Evolutionary conservation across 768 basidiomycete species (phyloP).

Genomic region (Agrocybe chaxingu): DNA sequence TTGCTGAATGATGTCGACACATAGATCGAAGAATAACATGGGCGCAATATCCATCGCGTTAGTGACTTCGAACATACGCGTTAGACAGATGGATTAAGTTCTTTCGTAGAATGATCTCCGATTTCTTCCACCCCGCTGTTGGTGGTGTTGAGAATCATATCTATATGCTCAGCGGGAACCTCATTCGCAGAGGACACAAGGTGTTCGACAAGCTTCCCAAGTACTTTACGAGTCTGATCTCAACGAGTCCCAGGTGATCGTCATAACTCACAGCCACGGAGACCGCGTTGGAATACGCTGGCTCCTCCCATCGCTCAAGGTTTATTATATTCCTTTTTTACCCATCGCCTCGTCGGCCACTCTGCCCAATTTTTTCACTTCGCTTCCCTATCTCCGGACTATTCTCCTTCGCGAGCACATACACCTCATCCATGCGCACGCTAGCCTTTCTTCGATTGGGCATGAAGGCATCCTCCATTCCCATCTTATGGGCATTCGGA

Average conservation of each 20-base stretch:
- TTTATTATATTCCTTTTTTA: constrained; percentile 89
- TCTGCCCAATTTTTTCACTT: constrained; percentile 90
- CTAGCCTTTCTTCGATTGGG: constrained; percentile 83
- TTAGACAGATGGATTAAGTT: background rate
- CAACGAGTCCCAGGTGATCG: constrained; percentile 63
- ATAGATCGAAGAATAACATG: constrained; percentile 15
- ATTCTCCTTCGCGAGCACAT: constrained; percentile 87
- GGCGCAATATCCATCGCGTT: constrained; percentile 24
- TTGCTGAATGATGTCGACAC: no score
- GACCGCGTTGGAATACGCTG: constrained; percentile 88
- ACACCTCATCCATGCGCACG: constrained; percentile 88
- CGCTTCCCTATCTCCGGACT: constrained; percentile 86
- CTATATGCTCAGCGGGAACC: constrained; percentile 83
- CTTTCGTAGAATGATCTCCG: constrained; percentile 79
- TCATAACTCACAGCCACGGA: constrained; percentile 90
- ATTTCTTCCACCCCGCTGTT: constrained; percentile 93
- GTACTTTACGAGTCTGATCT: background rate
- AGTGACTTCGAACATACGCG: background rate
- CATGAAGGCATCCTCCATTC: constrained; percentile 93
- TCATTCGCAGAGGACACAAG: constrained; percentile 83
- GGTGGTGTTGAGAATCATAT: constrained; percentile 98
- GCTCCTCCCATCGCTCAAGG: constrained; percentile 83
- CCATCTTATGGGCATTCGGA: constrained; percentile 80
- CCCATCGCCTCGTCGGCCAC: constrained; percentile 92
- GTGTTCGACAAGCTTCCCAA: constrained; percentile 30